Evolutionary conservation across 1,284 basidiomycete species (phyloP).

Genomic region (Pseudozyma hubeiensis): DNA sequence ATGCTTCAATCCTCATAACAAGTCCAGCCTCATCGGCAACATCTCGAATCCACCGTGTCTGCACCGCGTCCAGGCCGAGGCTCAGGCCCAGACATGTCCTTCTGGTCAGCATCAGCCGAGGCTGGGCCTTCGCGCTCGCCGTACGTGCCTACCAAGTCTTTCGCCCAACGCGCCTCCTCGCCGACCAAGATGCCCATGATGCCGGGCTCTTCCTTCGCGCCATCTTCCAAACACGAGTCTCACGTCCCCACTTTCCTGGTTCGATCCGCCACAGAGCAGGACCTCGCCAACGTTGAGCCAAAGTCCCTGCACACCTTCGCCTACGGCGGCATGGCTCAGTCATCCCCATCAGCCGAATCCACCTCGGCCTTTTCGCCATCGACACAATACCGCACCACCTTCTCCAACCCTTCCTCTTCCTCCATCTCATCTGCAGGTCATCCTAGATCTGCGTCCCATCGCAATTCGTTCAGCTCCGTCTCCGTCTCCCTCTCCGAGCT

Average conservation of each 20-base stretch:
- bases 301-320: slow-evolving; percentile 39
- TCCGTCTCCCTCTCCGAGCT: slow-evolving; percentile 39
- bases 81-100: slow-evolving; percentile 17
- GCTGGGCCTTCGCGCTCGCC: slow-evolving; percentile 39
- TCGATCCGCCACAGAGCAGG: slow-evolving; percentile 42
- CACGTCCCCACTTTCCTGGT: slow-evolving; percentile 40
- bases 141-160: slow-evolving; percentile 14
- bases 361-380: slow-evolving; percentile 29
- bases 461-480: slow-evolving; percentile 52
- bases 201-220: neutral
- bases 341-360: slow-evolving; percentile 20
- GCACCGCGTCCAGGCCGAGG: no score
- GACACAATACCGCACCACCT: slow-evolving; percentile 36
- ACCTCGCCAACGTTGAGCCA: slow-evolving; percentile 37
- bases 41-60: no score
- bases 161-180: slow-evolving; percentile 11
- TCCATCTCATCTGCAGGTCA: slow-evolving; percentile 42
- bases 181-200: slow-evolving; percentile 17
- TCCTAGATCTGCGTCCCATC: slow-evolving; percentile 34
- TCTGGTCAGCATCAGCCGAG: slow-evolving; percentile 31
- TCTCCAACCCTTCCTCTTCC: slow-evolving; percentile 50
- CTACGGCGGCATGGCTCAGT: slow-evolving; percentile 21
- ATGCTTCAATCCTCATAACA: slow-evolving; percentile 4
- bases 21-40: no score
- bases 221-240: slow-evolving; percentile 30